These are phyloP conservation scores for Reticulascus tulasneorum DNA, from an alignment of 2,329 filamentous ascomycete species.

Conservation along the genomic window DNA sequence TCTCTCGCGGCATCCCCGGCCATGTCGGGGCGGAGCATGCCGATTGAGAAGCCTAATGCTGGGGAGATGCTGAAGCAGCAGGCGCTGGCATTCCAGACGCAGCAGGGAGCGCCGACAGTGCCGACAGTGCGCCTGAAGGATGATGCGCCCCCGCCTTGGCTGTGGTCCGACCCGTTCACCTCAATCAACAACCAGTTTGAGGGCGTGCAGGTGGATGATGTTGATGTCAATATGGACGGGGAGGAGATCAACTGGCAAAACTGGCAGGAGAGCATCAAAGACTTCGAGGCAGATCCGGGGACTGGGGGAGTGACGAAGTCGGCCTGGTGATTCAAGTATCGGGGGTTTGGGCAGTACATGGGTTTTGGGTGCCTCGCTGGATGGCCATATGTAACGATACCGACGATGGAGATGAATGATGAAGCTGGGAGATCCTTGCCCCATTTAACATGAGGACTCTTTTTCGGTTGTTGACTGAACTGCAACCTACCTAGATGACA, in stretches of 20 bases:
- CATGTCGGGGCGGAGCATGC: conserved; percentile 4
- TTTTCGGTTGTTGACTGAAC: too few species aligned
- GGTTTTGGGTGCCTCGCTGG: background rate
- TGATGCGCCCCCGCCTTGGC: conserved; percentile 33
- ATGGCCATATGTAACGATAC: background rate
- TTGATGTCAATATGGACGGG: conserved; percentile 29
- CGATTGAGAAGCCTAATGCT: conserved; percentile 5
- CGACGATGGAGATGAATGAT: too few species aligned
- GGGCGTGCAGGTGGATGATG: conserved; percentile 24
- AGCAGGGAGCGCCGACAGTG: conserved; percentile 9
- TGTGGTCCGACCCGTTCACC: conserved; percentile 35
- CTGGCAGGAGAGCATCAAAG: conserved; percentile 40
- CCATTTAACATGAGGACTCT: too few species aligned
- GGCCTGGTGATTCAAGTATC: background rate
- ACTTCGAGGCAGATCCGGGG: conserved; percentile 26
- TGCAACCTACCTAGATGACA: too few species aligned
- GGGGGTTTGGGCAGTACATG: background rate
- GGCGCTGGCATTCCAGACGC: conserved; percentile 16
- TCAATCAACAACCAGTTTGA: conserved; percentile 23
- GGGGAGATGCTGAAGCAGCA: conserved; percentile 16
- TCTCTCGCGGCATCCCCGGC: background rate
- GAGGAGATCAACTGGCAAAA: conserved; percentile 46
- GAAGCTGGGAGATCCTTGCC: too few species aligned
- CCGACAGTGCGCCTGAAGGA: conserved; percentile 20
- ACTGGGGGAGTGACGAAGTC: background rate